Evolutionary conservation across 2,329 filamentous ascomycete species (phyloP), one percentile per base, ranked within the genome.

Genomic region (Penicillium decumbens): DNA sequence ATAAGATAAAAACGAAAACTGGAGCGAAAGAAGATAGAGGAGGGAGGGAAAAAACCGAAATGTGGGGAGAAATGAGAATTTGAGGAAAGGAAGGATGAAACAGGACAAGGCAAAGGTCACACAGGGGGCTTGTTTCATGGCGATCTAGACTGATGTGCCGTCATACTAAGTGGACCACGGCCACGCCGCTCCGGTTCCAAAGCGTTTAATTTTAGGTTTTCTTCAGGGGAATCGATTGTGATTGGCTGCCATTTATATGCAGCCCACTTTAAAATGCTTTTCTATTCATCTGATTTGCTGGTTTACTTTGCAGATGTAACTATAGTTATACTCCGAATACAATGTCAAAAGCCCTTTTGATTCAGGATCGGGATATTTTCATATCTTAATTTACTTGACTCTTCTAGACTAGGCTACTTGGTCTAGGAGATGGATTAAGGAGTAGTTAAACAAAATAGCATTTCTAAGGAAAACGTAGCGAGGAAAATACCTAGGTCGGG

Each of bases 71-170:
- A 40, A 40, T 23, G 28, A 44, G 33, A 43, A 32, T 13, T 25
- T 33, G 41, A 23, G 29, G 20, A 24, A 6, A 15, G n/a, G 20
- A 40, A 44, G 47, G 38, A 7, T 53, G 51, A 55, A 55, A 58
- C 50, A 24, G 4, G 25, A 18, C 29, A 42, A 18, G 27, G 49
- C 49, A 39, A 41, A 49, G 18, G 27, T 23, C 41, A 41, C 37
- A 44, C 41, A 41, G 49, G 47, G 51, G 50, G 39, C 48, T 30
- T 35, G 51, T 57, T 60, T 60, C 54, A 55, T 46, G 29, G 13
- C n/a, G 41, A 25, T 40, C 38, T 40, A 40, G 38, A 40, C 38
- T 40, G 38, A 27, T 13, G 12, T n/a, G 13, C 23, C 13, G 20
- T 27, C 10, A 4, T 25, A 35, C 37, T 25, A 40, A 40, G 38